Conservation (phyloP, 2,329 filamentous ascomycete species). For the Fusarium musae region DNA sequence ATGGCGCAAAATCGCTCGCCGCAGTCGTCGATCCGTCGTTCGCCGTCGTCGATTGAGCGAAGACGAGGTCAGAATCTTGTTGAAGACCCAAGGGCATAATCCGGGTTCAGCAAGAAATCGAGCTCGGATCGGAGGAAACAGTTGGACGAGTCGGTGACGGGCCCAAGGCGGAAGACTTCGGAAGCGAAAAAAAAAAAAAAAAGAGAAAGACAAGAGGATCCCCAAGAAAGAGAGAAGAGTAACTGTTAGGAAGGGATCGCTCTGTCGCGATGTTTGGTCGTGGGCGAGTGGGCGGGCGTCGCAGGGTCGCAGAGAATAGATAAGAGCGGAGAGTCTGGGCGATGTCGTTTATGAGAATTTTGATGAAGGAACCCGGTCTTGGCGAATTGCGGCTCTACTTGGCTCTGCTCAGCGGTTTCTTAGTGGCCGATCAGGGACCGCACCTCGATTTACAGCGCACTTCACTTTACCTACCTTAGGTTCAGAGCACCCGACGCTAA, state of each 20-base stretch:
- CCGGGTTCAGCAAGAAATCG: slow-evolving; percentile 11
- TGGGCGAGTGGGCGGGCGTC: slow-evolving; percentile 16
- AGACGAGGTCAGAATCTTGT: slow-evolving; percentile 39
- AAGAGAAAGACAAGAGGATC: slow-evolving; percentile 13
- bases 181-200: slow-evolving; percentile 14
- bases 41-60: slow-evolving; percentile 34
- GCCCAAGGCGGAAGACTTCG: slow-evolving; percentile 17
- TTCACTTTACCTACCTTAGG: background rate
- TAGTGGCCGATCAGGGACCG: slow-evolving; percentile 23
- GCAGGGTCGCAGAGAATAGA: slow-evolving; percentile 31
- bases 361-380: slow-evolving; percentile 17
- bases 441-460: slow-evolving; percentile 7
- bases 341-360: slow-evolving; percentile 38
- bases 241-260: slow-evolving; percentile 10
- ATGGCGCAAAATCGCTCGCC: slow-evolving; percentile 38
- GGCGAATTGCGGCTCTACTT: slow-evolving; percentile 35
- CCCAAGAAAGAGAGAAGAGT: slow-evolving; percentile 9
- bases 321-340: slow-evolving; percentile 18
- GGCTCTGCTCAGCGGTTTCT: slow-evolving; percentile 22
- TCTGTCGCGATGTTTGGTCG: slow-evolving; percentile 8
- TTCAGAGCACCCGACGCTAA: background rate
- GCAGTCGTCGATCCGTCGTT: slow-evolving; percentile 30
- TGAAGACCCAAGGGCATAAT: slow-evolving; percentile 44
- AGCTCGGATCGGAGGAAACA: slow-evolving; percentile 8
- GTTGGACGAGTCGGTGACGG: slow-evolving; percentile 20